Evolutionary conservation across 345 rosid genomes (phyloP).

Genomic region (Citropsis articulata): DNA sequence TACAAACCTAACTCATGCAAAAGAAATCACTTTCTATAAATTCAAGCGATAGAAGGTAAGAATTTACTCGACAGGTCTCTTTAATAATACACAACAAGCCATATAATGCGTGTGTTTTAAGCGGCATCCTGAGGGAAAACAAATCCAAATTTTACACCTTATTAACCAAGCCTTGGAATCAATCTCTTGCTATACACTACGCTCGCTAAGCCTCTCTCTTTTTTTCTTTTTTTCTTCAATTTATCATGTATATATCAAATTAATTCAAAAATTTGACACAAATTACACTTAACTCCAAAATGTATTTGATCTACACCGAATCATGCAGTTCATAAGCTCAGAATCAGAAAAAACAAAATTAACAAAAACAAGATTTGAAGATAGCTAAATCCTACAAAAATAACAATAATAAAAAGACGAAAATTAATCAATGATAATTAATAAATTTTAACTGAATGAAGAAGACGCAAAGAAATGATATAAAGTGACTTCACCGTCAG

Average conservation of each 20-base stretch:
- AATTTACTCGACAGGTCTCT: not conserved
- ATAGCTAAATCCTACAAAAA: too few species aligned
- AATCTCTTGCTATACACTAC: not conserved
- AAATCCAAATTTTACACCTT: not conserved
- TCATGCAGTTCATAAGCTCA: not conserved
- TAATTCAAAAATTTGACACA: not conserved
- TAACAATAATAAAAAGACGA: too few species aligned
- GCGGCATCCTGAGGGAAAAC: not conserved
- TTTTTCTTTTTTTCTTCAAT: too few species aligned
- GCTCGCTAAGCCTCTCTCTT: not conserved
- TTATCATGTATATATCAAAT: not conserved
- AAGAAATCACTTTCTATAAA: not conserved
- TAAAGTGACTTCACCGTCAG: conserved; percentile 43
- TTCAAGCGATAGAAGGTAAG: not conserved
- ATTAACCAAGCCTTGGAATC: not conserved
- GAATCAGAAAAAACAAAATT: not conserved
- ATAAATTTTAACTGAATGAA: not conserved
- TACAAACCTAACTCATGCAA: not conserved
- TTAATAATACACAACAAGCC: not conserved
- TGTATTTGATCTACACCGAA: not conserved
- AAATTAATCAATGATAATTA: too few species aligned
- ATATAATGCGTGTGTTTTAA: not conserved
- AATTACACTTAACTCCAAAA: not conserved
- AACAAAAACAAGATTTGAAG: too few species aligned
- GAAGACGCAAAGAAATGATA: not conserved